These are phyloP conservation scores for Ogataea nakhonphanomensis DNA, from an alignment of 805 yeast genomes.

Conservation along the genomic window DNA sequence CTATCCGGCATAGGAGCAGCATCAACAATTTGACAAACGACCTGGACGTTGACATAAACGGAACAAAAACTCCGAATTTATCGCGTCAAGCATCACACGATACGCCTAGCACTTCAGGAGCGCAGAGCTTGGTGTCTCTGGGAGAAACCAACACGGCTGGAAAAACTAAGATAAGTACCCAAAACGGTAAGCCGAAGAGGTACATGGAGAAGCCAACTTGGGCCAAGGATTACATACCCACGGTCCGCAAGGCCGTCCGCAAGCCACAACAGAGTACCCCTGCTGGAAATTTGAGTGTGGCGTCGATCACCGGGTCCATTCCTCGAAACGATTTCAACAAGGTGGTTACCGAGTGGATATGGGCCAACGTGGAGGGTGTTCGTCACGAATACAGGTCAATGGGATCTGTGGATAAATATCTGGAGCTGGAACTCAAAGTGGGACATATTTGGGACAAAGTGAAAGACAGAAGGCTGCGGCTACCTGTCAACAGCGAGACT, in stretches of 20 bases:
- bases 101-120: slow-evolving; percentile 11
- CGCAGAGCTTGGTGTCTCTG: slow-evolving; percentile 14
- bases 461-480: slow-evolving; percentile 55
- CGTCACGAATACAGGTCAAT: slow-evolving; percentile 41
- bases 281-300: slow-evolving; percentile 22
- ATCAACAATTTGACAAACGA: slow-evolving; percentile 42
- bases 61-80: slow-evolving; percentile 37
- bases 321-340: slow-evolving; percentile 81
- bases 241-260: slow-evolving; percentile 13
- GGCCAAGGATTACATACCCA: slow-evolving; percentile 74
- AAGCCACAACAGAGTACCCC: too few relatives aligned
- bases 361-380: slow-evolving; percentile 70
- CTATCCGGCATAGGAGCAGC: slow-evolving; percentile 26
- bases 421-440: slow-evolving; percentile 73
- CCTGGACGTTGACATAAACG: slow-evolving; percentile 42
- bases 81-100: slow-evolving; percentile 15
- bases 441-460: slow-evolving; percentile 67
- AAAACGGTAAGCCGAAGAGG: slow-evolving; percentile 48
- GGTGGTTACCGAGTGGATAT: slow-evolving; percentile 84
- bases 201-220: slow-evolving; percentile 71
- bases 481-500: slow-evolving; percentile 69
- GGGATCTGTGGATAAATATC: slow-evolving; percentile 43
- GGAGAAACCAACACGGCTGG: slow-evolving; percentile 26
- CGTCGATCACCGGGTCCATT: slow-evolving; percentile 67
- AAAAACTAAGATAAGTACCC: slow-evolving; percentile 12